Percentiles rank a stretch among this genome's conserved stretches.
Conservation (phyloP, 768 basidiomycete genomes). For the Hygrocybe coccinea region DNA sequence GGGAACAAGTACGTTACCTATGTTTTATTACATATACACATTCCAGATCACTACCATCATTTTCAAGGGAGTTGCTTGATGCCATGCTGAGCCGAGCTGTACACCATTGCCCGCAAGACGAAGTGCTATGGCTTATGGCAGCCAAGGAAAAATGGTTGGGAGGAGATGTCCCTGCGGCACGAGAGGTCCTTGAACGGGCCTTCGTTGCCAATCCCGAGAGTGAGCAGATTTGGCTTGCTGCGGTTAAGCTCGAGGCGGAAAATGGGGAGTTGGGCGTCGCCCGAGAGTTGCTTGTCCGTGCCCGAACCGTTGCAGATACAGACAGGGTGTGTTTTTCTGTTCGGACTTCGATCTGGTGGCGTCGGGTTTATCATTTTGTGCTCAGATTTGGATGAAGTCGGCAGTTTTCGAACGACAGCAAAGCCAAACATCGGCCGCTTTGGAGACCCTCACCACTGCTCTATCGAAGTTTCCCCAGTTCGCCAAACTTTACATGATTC, state of each 20-base stretch:
- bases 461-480: too few relatives aligned
- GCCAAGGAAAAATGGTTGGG: constrained; percentile 95
- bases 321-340: constrained; percentile 58
- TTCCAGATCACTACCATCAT: neutral
- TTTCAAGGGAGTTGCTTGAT: too few relatives aligned
- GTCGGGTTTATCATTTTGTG: neutral
- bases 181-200: constrained; percentile 80
- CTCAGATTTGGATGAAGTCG: constrained; percentile 99
- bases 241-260: constrained; percentile 94
- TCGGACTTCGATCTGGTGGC: too few relatives aligned
- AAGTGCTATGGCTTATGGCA: constrained; percentile 95
- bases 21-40: too few relatives aligned
- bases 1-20: too few relatives aligned
- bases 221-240: constrained; percentile 96
- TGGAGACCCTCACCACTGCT: too few relatives aligned
- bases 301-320: constrained; percentile 86
- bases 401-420: constrained; percentile 93
- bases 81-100: too few relatives aligned
- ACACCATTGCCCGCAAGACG: constrained; percentile 96
- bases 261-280: constrained; percentile 88
- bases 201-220: constrained; percentile 95
- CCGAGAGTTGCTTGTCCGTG: constrained; percentile 75
- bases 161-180: constrained; percentile 87
- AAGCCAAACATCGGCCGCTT: constrained; percentile 64
- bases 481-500: constrained; percentile 94